Percentiles rank a stretch among this genome's conserved stretches.
Conservation (phyloP, 805 yeast genomes). For the Dipodascopsis uninucleata region DNA sequence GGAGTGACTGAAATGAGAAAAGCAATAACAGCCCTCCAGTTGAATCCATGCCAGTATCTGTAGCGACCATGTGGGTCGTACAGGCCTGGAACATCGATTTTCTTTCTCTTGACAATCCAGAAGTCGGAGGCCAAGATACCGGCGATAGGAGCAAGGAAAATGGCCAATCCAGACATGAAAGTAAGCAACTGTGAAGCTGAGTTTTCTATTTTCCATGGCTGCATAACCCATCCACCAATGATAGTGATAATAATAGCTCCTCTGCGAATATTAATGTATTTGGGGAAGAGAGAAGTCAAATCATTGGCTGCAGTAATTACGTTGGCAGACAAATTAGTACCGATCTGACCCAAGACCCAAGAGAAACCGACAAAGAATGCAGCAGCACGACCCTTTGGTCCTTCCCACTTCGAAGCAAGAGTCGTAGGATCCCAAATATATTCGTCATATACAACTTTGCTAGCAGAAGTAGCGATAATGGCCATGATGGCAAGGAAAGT, state of each 20-base stretch:
- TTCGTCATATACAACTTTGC: constrained; percentile 24
- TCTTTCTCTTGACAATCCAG: constrained; percentile 22
- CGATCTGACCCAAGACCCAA: constrained; percentile 27
- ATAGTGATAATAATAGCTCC: constrained; percentile 37
- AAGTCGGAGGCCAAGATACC: constrained; percentile 25
- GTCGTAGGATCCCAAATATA: constrained; percentile 26
- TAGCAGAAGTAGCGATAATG: constrained; percentile 21
- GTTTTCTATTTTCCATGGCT: constrained; percentile 28
- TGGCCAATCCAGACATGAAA: constrained; percentile 27
- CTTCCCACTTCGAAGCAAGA: constrained; percentile 20
- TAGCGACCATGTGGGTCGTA: constrained; percentile 39
- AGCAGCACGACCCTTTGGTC: constrained; percentile 24
- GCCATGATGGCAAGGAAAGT: constrained; percentile 22
- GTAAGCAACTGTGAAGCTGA: constrained; percentile 26
- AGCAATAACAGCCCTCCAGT: constrained; percentile 43
- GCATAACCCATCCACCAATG: constrained; percentile 29
- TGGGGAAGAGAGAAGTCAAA: constrained; percentile 53
- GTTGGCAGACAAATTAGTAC: constrained; percentile 45
- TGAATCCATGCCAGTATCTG: constrained; percentile 45
- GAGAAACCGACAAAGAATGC: constrained; percentile 25
- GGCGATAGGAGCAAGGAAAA: constrained; percentile 27
- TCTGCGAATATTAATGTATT: constrained; percentile 55
- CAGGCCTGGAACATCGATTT: constrained; percentile 26
- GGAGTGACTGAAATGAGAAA: constrained; percentile 31
- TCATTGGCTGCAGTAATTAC: constrained; percentile 61